phyloP scores from a whole-genome alignment of 2,329 filamentous ascomycete genomes.

The Malbranchea zuffiana region DNA sequence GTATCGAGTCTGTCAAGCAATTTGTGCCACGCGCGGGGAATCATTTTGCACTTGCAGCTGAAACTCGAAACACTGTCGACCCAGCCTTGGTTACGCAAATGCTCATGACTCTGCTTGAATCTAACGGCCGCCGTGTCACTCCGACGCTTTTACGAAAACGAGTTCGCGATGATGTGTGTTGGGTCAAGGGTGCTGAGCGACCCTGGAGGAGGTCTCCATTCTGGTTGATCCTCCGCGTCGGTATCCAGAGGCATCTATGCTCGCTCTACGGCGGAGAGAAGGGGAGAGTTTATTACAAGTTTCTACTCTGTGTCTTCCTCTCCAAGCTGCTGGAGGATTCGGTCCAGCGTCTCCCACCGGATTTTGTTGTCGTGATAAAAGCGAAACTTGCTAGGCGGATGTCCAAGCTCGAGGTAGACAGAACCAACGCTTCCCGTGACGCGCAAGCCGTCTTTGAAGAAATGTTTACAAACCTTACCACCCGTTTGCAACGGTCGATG shows the following conservation, averaged over 20 bases:
- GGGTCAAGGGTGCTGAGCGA: constrained; percentile 32
- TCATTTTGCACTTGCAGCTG: constrained; percentile 38
- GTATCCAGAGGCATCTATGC: constrained; percentile 42
- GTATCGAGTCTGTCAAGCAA: constrained; percentile 41
- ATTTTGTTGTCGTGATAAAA: constrained; percentile 34
- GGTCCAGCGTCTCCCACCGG: constrained; percentile 19
- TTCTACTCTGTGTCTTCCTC: constrained; percentile 43
- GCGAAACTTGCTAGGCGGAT: constrained; percentile 48
- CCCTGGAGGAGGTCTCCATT: constrained; percentile 54
- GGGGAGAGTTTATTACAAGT: constrained; percentile 47
- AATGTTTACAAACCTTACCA: constrained; percentile 22
- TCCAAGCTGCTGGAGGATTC: constrained; percentile 38
- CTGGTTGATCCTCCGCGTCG: constrained; percentile 53
- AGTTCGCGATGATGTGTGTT: constrained; percentile 52
- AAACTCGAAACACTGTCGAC: constrained; percentile 47
- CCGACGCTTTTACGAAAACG: constrained; percentile 43
- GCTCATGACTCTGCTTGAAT: constrained; percentile 50
- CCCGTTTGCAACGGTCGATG: constrained; percentile 24
- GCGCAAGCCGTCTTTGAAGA: constrained; percentile 16
- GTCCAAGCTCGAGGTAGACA: constrained; percentile 45
- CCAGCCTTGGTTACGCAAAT: constrained; percentile 50
- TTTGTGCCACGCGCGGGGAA: constrained; percentile 47
- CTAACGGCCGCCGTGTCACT: constrained; percentile 35
- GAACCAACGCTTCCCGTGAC: constrained; percentile 12
- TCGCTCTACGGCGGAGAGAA: constrained; percentile 17